phyloP scores from a whole-genome alignment of 2,329 filamentous ascomycete genomes.

The Chaetomiaceae sp. region DNA sequence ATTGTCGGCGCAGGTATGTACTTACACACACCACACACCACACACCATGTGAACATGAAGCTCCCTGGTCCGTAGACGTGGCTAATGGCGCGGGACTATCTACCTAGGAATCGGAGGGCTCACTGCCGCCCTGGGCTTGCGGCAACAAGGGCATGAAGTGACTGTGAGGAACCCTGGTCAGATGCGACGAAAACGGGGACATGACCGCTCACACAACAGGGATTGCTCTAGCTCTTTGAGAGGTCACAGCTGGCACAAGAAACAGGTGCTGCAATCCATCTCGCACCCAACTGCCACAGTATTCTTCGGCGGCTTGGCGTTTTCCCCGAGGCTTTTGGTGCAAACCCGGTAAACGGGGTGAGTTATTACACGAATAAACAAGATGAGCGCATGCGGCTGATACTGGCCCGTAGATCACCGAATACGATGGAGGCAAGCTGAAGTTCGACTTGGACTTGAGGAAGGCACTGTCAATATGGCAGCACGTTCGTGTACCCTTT shows the following conservation, averaged over 20 bases:
- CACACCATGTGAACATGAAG: no score
- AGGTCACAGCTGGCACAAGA: constrained; percentile 48
- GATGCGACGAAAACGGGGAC: no score
- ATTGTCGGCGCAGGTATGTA: constrained; percentile 13
- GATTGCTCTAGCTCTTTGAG: constrained; percentile 45
- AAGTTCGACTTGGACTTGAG: constrained; percentile 35
- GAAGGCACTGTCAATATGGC: constrained; percentile 39
- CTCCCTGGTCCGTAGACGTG: not conserved
- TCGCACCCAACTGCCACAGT: constrained; percentile 50
- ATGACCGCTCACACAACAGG: no score
- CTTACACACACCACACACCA: no score
- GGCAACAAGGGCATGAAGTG: constrained; percentile 45
- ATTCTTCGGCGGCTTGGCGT: constrained; percentile 35
- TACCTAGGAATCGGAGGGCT: constrained; percentile 44
- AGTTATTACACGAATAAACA: not conserved
- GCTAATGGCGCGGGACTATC: not conserved
- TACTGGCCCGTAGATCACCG: constrained; percentile 28
- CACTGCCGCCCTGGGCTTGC: constrained; percentile 44
- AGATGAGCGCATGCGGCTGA: not conserved
- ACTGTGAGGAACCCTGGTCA: constrained; percentile 25
- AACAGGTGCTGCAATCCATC: constrained; percentile 50
- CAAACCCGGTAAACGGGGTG: constrained; percentile 31
- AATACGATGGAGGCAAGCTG: constrained; percentile 37
- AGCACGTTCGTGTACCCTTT: constrained; percentile 32
- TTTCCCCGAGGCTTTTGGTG: constrained; percentile 35